These are phyloP conservation scores for Chimonanthus salicifolius DNA, from an alignment of 164 flowering plant species.

Conservation along the genomic window DNA sequence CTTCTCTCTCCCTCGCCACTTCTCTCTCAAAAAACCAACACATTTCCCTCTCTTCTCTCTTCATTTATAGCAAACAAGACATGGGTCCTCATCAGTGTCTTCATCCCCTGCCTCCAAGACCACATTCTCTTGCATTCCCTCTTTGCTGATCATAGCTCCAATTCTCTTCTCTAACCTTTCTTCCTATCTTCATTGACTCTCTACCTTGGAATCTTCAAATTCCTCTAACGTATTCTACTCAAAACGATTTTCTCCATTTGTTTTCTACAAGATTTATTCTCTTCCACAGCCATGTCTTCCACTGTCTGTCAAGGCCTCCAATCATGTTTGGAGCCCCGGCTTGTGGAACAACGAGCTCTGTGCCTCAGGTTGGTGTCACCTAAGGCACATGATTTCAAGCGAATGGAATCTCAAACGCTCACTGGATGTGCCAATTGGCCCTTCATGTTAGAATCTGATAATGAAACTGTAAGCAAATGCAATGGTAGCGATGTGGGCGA, in stretches of 20 bases:
- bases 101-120: not conserved
- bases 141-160: not conserved
- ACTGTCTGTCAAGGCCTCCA: slow-evolving; percentile 41
- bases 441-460: not conserved
- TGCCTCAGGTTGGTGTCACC: slow-evolving; percentile 39
- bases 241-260: not conserved
- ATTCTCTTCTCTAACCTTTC: not conserved
- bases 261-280: not conserved
- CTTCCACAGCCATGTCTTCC: slow-evolving; percentile 40
- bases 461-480: not conserved
- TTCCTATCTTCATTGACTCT: not conserved
- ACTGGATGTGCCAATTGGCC: not conserved
- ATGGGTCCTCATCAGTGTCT: not conserved
- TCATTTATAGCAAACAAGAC: not conserved
- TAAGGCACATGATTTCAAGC: slow-evolving; percentile 8
- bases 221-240: not conserved
- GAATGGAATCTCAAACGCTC: not conserved
- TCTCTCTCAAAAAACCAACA: not conserved
- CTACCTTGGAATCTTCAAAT: too few species aligned
- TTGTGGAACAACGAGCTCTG: slow-evolving; percentile 31
- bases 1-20: slow-evolving; percentile 4
- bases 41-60: not conserved
- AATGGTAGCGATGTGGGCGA: not conserved
- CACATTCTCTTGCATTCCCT: not conserved
- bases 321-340: slow-evolving; percentile 42